phyloP scores from a whole-genome alignment of 495 filamentous ascomycete species.

The Xylaria castorea region DNA sequence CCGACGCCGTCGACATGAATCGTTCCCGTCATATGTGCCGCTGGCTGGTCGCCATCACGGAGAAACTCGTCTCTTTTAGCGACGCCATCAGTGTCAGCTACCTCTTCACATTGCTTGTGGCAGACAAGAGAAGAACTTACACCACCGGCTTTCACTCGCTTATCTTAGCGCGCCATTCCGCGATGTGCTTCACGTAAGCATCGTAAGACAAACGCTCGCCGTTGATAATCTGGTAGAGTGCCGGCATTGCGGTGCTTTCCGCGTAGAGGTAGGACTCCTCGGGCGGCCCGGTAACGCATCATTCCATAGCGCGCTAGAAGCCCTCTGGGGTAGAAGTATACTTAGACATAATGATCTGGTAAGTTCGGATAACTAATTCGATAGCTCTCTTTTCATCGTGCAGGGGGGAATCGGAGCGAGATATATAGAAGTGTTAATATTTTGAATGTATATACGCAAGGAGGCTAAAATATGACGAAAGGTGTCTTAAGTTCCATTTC shows the following conservation, averaged over 20 bases:
- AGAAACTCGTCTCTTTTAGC: not conserved
- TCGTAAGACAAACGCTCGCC: conserved; percentile 19
- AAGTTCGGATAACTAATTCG: too few relatives aligned
- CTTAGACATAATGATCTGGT: conserved; percentile 30
- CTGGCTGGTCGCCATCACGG: conserved; percentile 12
- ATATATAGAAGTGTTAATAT: too few relatives aligned
- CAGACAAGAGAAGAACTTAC: conserved; percentile 24
- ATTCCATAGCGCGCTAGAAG: conserved; percentile 38
- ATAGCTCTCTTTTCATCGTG: too few relatives aligned
- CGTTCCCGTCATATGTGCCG: conserved; percentile 34
- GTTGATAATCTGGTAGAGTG: conserved; percentile 2
- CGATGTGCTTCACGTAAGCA: conserved; percentile 32
- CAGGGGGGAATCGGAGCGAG: too few relatives aligned
- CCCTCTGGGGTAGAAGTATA: conserved; percentile 34
- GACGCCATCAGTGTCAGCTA: not conserved
- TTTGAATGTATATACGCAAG: too few relatives aligned
- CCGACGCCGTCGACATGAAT: conserved; percentile 30
- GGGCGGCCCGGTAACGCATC: conserved; percentile 30
- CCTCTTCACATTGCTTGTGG: not conserved
- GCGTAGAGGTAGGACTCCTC: conserved; percentile 31
- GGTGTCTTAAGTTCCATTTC: too few relatives aligned
- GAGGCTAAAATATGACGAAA: too few relatives aligned
- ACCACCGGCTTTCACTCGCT: conserved; percentile 36
- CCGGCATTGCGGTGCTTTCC: not conserved
- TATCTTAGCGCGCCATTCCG: conserved; percentile 36